Conservation (phyloP, 495 filamentous ascomycete genomes). For the Parachaetomium inaequale region DNA sequence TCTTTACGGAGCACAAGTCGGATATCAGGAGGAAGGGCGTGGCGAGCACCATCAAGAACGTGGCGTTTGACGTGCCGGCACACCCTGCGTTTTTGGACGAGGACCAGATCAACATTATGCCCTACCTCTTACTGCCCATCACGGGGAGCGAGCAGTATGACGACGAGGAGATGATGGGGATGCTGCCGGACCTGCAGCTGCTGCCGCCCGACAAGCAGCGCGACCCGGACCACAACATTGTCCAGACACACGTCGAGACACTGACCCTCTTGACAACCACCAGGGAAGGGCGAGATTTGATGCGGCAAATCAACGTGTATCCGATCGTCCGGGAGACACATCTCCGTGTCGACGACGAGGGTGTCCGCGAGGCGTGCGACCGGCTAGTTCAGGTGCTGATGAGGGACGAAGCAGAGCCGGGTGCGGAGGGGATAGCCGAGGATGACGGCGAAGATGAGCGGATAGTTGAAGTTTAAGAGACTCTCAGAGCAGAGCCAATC, state of each 20-base stretch:
- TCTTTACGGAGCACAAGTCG: constrained; percentile 86
- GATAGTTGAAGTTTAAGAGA: constrained; percentile 44
- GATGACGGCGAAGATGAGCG: constrained; percentile 36
- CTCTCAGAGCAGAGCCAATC: background rate
- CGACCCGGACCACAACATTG: constrained; percentile 68
- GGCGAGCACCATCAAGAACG: constrained; percentile 89
- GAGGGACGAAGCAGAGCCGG: constrained; percentile 63
- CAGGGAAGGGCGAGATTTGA: constrained; percentile 63
- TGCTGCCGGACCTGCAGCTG: constrained; percentile 84
- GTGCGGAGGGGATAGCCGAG: constrained; percentile 58
- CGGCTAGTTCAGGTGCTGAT: constrained; percentile 88
- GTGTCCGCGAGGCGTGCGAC: constrained; percentile 80
- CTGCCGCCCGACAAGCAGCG: constrained; percentile 82
- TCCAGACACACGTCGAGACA: constrained; percentile 85
- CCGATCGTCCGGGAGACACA: constrained; percentile 86
- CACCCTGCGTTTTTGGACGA: constrained; percentile 67
- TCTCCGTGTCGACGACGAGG: constrained; percentile 71
- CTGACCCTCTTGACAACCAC: constrained; percentile 79
- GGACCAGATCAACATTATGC: constrained; percentile 71
- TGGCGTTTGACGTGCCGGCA: constrained; percentile 63
- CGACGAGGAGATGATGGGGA: constrained; percentile 69
- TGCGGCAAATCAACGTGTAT: constrained; percentile 79
- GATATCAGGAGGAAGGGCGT: constrained; percentile 79
- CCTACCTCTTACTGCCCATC: constrained; percentile 75
- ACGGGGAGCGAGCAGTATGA: constrained; percentile 59